Conservation (phyloP, 2,329 filamentous ascomycete genomes). For the Rhinocladiella similis region DNA sequence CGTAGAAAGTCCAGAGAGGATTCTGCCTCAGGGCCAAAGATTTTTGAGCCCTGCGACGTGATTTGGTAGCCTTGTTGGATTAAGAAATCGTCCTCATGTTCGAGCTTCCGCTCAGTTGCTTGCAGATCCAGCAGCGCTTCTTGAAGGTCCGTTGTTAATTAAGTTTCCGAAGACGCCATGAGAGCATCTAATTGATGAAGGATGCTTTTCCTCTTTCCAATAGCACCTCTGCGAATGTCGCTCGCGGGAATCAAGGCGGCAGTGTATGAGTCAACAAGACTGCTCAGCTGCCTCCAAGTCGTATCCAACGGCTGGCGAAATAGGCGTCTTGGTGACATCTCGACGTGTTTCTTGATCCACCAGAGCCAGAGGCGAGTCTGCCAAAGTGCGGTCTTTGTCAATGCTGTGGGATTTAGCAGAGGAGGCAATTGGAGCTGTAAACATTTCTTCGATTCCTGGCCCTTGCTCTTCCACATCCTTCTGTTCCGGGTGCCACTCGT, state of each 20-base stretch:
- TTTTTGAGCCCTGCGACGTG: background rate
- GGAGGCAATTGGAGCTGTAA: background rate
- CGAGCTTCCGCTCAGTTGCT: background rate
- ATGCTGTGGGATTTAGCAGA: background rate
- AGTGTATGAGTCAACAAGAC: background rate
- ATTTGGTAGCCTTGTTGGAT: constrained; percentile 1
- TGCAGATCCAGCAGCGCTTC: background rate
- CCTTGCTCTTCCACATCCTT: background rate
- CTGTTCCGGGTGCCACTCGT: background rate
- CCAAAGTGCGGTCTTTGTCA: background rate
- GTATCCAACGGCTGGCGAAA: background rate
- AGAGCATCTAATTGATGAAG: background rate
- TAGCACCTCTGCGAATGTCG: background rate
- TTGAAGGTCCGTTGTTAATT: background rate
- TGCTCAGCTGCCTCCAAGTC: constrained; percentile 1
- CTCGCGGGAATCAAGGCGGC: background rate
- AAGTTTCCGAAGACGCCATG: background rate
- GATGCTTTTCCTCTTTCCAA: background rate
- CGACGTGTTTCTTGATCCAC: background rate
- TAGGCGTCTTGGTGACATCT: background rate
- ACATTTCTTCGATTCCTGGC: background rate
- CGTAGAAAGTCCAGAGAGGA: constrained; percentile 6
- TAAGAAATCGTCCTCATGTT: constrained; percentile 2
- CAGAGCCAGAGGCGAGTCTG: background rate
- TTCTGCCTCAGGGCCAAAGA: constrained; percentile 5